These are phyloP conservation scores for Rutstroemia sp. DNA, from an alignment of 2,329 filamentous ascomycete species.

Conservation along the genomic window DNA sequence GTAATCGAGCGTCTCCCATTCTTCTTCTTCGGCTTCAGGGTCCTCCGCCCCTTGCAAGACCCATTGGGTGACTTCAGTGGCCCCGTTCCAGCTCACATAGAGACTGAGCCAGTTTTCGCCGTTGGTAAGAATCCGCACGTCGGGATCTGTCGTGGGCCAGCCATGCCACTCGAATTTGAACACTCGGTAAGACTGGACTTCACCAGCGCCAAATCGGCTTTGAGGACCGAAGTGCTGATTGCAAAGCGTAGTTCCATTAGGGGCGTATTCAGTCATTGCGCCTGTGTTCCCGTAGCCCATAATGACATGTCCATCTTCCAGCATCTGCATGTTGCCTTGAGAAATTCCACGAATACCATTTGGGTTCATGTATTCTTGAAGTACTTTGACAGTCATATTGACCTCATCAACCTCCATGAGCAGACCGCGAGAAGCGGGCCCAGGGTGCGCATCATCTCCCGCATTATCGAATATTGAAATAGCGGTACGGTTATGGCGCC, in stretches of 20 bases:
- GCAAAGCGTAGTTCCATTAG: constrained; percentile 29
- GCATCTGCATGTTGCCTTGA: constrained; percentile 21
- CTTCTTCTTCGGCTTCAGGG: background rate
- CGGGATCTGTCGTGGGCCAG: constrained; percentile 30
- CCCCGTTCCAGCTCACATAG: constrained; percentile 50
- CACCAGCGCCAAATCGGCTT: constrained; percentile 22
- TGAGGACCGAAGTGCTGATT: constrained; percentile 34
- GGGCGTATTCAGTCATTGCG: constrained; percentile 20
- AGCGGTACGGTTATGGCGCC: constrained; percentile 19
- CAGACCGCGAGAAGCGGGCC: constrained; percentile 17
- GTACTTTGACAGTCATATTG: constrained; percentile 14
- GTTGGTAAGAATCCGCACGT: constrained; percentile 29
- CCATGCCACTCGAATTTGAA: constrained; percentile 35
- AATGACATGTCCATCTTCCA: constrained; percentile 21
- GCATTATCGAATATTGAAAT: constrained; percentile 24
- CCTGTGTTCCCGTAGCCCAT: constrained; percentile 22
- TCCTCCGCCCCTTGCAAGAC: constrained; percentile 12
- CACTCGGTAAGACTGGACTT: constrained; percentile 33
- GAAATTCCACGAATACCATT: constrained; percentile 17
- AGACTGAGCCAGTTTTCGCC: constrained; percentile 29
- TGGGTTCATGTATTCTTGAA: constrained; percentile 16
- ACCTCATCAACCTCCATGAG: constrained; percentile 18
- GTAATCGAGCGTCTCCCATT: constrained; percentile 1
- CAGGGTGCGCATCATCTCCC: constrained; percentile 12
- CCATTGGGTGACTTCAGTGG: constrained; percentile 41